A percentile compares a stretch with the other conserved stretches of the same genome.
Conservation (phyloP, 148 eudicot species). For the Linanthus parryae region DNA sequence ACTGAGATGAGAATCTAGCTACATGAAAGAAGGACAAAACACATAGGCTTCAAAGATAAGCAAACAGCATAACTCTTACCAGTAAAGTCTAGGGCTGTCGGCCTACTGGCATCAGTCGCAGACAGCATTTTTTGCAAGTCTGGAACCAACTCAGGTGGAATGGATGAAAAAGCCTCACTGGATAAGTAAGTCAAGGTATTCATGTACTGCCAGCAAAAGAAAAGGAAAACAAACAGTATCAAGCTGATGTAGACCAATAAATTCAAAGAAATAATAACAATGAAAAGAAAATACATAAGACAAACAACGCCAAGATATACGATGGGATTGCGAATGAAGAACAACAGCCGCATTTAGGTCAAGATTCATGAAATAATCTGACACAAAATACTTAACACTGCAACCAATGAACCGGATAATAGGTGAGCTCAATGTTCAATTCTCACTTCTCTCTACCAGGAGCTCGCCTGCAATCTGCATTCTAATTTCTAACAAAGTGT, state of each 20-base stretch:
- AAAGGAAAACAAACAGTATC: constrained; percentile 7
- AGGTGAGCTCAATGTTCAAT: no score
- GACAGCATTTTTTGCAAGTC: constrained; percentile 92
- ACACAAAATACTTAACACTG: no score
- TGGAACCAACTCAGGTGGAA: constrained; percentile 74
- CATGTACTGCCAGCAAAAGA: constrained; percentile 71
- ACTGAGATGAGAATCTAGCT: not conserved
- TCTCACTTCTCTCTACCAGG: no score
- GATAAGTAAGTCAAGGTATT: constrained; percentile 78
- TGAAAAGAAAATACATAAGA: not conserved
- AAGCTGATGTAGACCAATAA: no score
- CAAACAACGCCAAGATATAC: not conserved
- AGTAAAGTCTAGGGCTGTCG: constrained; percentile 82
- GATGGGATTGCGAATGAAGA: not conserved
- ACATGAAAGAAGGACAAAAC: not conserved
- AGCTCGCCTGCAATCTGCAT: no score
- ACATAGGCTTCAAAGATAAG: not conserved
- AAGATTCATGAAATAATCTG: no score
- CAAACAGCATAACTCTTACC: constrained; percentile 30
- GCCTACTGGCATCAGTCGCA: constrained; percentile 65
- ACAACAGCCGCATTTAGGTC: no score
- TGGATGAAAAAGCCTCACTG: constrained; percentile 78
- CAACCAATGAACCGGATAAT: no score
- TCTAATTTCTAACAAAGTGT: no score
- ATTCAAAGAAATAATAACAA: not conserved